phyloP scores from a whole-genome alignment of 768 basidiomycete genomes.

The Boletus pseudopeckii region DNA sequence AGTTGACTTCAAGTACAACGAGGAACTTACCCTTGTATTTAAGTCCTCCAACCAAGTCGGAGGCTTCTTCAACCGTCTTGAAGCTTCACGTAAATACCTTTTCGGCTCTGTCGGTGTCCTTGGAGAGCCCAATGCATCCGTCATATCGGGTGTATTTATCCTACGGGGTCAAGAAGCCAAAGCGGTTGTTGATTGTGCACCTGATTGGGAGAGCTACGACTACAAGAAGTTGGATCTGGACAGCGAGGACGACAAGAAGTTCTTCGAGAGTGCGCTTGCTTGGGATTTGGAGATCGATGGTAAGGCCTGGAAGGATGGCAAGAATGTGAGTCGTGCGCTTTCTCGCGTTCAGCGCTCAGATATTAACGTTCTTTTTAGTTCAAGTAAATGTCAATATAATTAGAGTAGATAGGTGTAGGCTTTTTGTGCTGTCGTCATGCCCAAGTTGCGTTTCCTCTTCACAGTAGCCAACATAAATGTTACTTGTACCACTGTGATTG shows the following conservation, averaged over 20 bases:
- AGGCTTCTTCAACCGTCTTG: conserved; percentile 97
- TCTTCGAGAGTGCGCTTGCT: conserved; percentile 89
- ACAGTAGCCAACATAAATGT: not conserved
- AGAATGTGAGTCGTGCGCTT: conserved; percentile 62
- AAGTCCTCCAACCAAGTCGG: conserved; percentile 94
- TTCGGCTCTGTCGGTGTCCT: conserved; percentile 93
- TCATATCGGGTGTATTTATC: conserved; percentile 82
- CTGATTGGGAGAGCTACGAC: conserved; percentile 88
- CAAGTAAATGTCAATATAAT: conserved; percentile 15
- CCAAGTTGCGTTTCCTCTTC: not conserved
- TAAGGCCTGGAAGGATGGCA: conserved; percentile 89
- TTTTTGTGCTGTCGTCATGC: conserved; percentile 9
- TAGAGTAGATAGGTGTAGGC: conserved; percentile 24
- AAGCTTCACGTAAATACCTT: conserved; percentile 94
- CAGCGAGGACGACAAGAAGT: conserved; percentile 74
- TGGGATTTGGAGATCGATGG: conserved; percentile 92
- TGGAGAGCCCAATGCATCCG: conserved; percentile 70
- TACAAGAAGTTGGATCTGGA: conserved; percentile 76
- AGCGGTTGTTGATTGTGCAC: conserved; percentile 74
- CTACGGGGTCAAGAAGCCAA: conserved; percentile 72
- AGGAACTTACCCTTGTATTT: conserved; percentile 87
- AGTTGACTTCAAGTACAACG: conserved; percentile 95
- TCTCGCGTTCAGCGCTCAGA: not conserved
- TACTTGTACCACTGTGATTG: not conserved
- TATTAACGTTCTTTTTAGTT: conserved; percentile 15